phyloP scores from a whole-genome alignment of 2,329 filamentous ascomycete genomes.

The Neofusicoccum laricinum region DNA sequence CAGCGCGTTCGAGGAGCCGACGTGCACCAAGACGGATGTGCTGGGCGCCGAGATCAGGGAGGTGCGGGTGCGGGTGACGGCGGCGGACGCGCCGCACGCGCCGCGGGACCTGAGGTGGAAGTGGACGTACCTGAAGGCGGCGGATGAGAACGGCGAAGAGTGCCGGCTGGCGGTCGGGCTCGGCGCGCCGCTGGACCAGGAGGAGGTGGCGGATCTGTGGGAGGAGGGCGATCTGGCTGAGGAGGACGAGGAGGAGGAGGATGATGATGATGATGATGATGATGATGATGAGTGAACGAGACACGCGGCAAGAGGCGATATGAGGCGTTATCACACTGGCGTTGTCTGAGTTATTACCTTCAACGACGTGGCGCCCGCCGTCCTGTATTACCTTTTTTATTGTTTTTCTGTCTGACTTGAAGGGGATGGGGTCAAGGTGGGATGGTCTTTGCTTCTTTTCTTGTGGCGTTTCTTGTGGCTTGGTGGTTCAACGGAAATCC shows the following conservation, averaged over 20 bases:
- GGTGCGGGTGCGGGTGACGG: not conserved
- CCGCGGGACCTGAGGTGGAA: not conserved
- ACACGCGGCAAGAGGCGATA: not conserved
- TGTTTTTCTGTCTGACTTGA: no score
- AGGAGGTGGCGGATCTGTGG: conserved; percentile 14
- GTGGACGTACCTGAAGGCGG: not conserved
- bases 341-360: not conserved
- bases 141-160: conserved; percentile 1
- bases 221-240: conserved; percentile 7
- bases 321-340: not conserved
- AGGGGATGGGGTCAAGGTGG: not conserved
- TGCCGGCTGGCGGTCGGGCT: conserved; percentile 6
- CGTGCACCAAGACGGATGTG: conserved; percentile 15
- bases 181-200: conserved; percentile 12
- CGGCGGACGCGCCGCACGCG: not conserved
- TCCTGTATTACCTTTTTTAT: not conserved
- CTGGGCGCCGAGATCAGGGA: conserved; percentile 13
- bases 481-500: not conserved
- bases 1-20: conserved; percentile 15
- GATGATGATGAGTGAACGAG: not conserved
- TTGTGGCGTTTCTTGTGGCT: not conserved
- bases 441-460: not conserved
- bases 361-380: not conserved
- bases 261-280: conserved; percentile 1
- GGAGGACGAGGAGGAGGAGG: not conserved